Percentiles rank a stretch among this genome's conserved stretches.
phyloP scores from a whole-genome alignment of 176 grass and related monocot genomes.

The Rhipidocladum racemiflorum region DNA sequence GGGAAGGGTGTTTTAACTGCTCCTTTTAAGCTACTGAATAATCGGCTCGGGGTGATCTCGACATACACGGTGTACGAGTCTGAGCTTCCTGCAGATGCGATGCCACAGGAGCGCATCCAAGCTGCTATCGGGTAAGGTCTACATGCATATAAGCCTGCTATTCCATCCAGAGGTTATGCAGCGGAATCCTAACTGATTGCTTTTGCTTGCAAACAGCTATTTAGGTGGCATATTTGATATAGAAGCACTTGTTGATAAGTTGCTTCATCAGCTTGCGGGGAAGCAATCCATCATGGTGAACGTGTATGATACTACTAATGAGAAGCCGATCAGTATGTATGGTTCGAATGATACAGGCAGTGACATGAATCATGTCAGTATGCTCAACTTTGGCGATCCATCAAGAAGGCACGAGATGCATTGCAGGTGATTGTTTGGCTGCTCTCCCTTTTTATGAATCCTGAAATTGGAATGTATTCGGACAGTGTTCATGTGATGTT shows the following conservation, averaged over 20 bases:
- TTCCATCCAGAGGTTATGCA: neutral
- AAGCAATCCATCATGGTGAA: constrained; percentile 94
- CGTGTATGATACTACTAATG: constrained; percentile 89
- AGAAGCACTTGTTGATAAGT: constrained; percentile 83
- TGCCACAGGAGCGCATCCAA: constrained; percentile 56
- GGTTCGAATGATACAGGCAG: constrained; percentile 50
- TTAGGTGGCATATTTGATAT: constrained; percentile 98
- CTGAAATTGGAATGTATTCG: neutral
- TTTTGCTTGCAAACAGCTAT: constrained; percentile 55
- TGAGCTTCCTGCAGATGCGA: constrained; percentile 70
- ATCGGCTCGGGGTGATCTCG: constrained; percentile 84
- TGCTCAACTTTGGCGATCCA: constrained; percentile 91
- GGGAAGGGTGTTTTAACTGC: constrained; percentile 95
- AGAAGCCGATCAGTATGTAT: constrained; percentile 77
- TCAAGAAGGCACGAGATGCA: constrained; percentile 95
- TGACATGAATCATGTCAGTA: constrained; percentile 56
- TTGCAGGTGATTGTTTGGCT: constrained; percentile 67
- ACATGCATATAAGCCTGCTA: neutral
- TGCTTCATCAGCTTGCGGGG: constrained; percentile 81
- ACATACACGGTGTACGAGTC: constrained; percentile 90
- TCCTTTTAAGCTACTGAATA: constrained; percentile 82
- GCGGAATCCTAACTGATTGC: neutral
- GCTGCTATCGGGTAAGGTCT: constrained; percentile 73
- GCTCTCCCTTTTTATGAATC: neutral
- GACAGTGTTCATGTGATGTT: neutral